These are phyloP conservation scores for Leucoagaricus sp. DNA, from an alignment of 1,284 basidiomycete genomes.

Conservation along the genomic window DNA sequence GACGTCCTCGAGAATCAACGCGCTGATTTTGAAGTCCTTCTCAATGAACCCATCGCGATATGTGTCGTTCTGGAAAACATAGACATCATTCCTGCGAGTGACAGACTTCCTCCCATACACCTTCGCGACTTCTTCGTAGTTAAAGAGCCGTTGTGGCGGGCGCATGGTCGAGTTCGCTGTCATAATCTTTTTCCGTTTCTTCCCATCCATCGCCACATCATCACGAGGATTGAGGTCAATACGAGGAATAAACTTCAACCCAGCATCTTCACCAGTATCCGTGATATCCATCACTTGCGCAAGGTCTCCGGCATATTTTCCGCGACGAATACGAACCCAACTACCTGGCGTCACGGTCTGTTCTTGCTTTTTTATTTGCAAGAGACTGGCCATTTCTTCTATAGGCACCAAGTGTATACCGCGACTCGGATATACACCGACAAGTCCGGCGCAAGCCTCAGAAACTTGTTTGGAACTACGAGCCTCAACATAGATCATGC, in stretches of 20 bases:
- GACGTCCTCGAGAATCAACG: slow-evolving; percentile 85
- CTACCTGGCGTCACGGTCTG: slow-evolving; percentile 83
- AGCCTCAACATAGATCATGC: slow-evolving; percentile 96
- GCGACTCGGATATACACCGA: slow-evolving; percentile 86
- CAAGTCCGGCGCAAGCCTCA: slow-evolving; percentile 86
- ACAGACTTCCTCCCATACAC: slow-evolving; percentile 83
- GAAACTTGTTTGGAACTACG: slow-evolving; percentile 85
- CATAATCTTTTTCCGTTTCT: slow-evolving; percentile 70
- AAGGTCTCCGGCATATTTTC: slow-evolving; percentile 93
- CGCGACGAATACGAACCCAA: slow-evolving; percentile 95
- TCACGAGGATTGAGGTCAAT: slow-evolving; percentile 95
- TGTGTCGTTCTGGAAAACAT: slow-evolving; percentile 90
- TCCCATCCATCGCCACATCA: slow-evolving; percentile 62
- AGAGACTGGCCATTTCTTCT: slow-evolving; percentile 96
- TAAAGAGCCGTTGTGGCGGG: slow-evolving; percentile 92
- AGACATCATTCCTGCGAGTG: slow-evolving; percentile 69
- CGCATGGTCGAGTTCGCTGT: slow-evolving; percentile 60
- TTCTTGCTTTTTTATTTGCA: slow-evolving; percentile 96
- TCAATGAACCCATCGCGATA: slow-evolving; percentile 95
- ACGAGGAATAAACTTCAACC: slow-evolving; percentile 93
- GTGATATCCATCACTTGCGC: slow-evolving; percentile 94
- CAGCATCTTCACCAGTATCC: slow-evolving; percentile 93
- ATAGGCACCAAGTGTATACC: slow-evolving; percentile 91
- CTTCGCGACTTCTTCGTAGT: slow-evolving; percentile 90
- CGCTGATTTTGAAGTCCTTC: slow-evolving; percentile 90